Percentiles rank a stretch among this genome's conserved stretches.
Conservation (phyloP, 2,329 filamentous ascomycete species). For the Furcasterigmium sp. region DNA sequence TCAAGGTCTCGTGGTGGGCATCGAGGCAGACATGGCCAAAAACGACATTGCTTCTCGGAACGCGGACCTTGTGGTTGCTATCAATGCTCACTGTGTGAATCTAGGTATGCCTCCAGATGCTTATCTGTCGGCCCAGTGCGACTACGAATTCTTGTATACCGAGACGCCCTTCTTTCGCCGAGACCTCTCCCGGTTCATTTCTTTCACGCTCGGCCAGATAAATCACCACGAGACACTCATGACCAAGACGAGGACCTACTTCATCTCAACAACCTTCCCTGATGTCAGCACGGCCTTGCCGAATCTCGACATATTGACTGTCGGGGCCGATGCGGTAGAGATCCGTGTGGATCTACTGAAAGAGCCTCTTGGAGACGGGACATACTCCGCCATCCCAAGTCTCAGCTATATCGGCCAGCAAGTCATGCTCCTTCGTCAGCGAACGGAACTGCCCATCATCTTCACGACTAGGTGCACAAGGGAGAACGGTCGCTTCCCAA, state of each 20-base stretch:
- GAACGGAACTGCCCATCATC: conserved; percentile 84
- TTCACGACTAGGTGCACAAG: conserved; percentile 78
- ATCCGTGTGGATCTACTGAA: conserved; percentile 76
- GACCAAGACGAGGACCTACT: conserved; percentile 72
- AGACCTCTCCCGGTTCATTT: conserved; percentile 73
- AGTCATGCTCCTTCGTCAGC: conserved; percentile 76
- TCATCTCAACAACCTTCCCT: conserved; percentile 84
- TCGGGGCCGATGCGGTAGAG: conserved; percentile 81
- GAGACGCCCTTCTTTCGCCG: conserved; percentile 65
- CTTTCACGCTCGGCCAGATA: conserved; percentile 74
- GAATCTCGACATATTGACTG: conserved; percentile 81
- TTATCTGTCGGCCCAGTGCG: conserved; percentile 61
- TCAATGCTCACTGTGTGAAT: conserved; percentile 73
- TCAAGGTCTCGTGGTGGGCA: conserved; percentile 62
- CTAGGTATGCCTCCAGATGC: conserved; percentile 64
- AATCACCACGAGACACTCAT: conserved; percentile 72
- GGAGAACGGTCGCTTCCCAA: conserved; percentile 81
- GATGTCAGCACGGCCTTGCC: conserved; percentile 78
- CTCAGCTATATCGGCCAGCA: conserved; percentile 82
- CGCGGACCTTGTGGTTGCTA: conserved; percentile 55
- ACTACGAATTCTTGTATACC: conserved; percentile 85
- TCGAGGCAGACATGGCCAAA: conserved; percentile 52
- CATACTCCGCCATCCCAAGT: conserved; percentile 64
- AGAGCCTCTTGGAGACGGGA: conserved; percentile 60
- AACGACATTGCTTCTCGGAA: conserved; percentile 53